Base-by-base conservation (phyloP, 2,329 filamentous ascomycete species). In the Cercospora citrullina region DNA sequence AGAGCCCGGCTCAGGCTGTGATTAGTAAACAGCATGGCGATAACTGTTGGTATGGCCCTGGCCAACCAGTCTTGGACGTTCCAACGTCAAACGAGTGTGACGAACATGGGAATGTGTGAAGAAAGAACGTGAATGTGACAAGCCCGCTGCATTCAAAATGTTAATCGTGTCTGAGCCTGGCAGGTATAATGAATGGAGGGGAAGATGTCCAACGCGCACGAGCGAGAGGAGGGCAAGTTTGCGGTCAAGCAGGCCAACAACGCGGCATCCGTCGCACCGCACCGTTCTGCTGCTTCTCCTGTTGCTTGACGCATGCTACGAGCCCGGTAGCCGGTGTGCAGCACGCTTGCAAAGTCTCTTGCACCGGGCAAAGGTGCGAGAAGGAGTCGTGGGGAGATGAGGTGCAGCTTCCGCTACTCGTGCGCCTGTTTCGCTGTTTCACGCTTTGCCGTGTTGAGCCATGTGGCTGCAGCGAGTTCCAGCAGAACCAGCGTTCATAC, bases 1-100 rank as follows among this genome's bases (percentile, higher is more conserved):
- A 73, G 60, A 53, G 63, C 60, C 55, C 68, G 68, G 55, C 39
- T 33, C 57, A 69, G 45, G 60, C 67, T 36, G 55, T 36, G 28
- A 23, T 63, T 53, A 58, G 64, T 26, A 65, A 67, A 33, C 23
- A 63, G 57, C 67, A 70, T 71, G 60, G 68, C 64, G 30, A 45
- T 12, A 53, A 14, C 23, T 30, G 48, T 9, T 28, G 48, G 23
- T 53, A 39, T 39, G 48, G 61, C 61, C 48, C 45, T 63, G 33
- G 61, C 48, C 61, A 26, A 63, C 45, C 61, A 23, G 53, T 23
- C 18, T 5, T 26, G 33, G n/a, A 58, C 60, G 55, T 53, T 31
- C 36, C 18, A 66, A 31, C 21, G 64, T 60, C 51, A 63, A 60
- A 45, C 53, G 65, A 60, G 9, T 51, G 60, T 51, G 45, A 55